These are phyloP conservation scores for Castanopsis chinensis DNA, from an alignment of 306 rosid genomes.

Conservation along the genomic window DNA sequence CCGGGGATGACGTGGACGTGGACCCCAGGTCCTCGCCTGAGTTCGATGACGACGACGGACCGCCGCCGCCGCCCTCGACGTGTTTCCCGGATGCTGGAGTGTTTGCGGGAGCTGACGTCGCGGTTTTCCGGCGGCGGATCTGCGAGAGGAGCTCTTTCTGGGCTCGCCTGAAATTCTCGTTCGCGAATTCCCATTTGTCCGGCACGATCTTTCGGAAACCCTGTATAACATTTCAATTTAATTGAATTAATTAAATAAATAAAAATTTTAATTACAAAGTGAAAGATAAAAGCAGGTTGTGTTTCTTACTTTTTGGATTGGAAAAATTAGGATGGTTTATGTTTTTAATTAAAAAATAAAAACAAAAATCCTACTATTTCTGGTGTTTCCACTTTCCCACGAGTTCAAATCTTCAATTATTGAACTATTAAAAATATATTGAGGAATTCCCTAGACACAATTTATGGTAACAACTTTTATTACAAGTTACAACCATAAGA, in stretches of 20 bases:
- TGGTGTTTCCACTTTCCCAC: no score
- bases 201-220: slow-evolving; percentile 83
- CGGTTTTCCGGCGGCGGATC: slow-evolving; percentile 76
- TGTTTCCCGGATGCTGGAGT: slow-evolving; percentile 19
- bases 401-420: no score
- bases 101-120: neutral
- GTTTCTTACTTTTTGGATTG: no score
- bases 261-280: no score
- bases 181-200: slow-evolving; percentile 97
- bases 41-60: slow-evolving; percentile 38
- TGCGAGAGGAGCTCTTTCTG: slow-evolving; percentile 56
- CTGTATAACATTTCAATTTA: slow-evolving; percentile 22
- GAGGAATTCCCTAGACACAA: no score
- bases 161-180: slow-evolving; percentile 73
- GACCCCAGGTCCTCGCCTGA: slow-evolving; percentile 83
- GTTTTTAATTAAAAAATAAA: no score
- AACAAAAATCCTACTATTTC: no score
- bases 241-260: neutral
- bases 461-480: no score
- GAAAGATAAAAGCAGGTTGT: no score
- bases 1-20: slow-evolving; percentile 65
- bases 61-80: slow-evolving; percentile 7
- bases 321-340: no score
- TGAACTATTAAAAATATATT: no score
- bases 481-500: no score